Evolutionary conservation across 768 basidiomycete genomes (phyloP).

Genomic region (Mycena rosella): DNA sequence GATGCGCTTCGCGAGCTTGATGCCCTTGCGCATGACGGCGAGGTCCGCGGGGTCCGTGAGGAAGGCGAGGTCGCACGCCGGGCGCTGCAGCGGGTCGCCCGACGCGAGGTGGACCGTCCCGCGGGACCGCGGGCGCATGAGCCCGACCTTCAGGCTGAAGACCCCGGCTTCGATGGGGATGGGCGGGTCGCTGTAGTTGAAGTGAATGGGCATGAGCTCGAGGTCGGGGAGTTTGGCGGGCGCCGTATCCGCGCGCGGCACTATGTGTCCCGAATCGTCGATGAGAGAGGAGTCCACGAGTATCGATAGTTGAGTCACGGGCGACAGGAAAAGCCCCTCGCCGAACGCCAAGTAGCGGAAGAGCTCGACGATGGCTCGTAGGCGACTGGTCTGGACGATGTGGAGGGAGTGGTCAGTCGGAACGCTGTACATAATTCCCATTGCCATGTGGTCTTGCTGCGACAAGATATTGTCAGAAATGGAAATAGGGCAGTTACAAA

Average conservation of each 20-base stretch:
- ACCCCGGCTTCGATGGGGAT: background rate
- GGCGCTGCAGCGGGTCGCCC: background rate
- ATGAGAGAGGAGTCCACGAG: constrained; percentile 2
- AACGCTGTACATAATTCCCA: constrained; percentile 3
- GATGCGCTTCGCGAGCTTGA: background rate
- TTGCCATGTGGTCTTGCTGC: constrained; percentile 7
- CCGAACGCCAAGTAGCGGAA: constrained; percentile 1
- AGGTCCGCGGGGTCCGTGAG: background rate
- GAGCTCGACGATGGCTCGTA: constrained; percentile 2
- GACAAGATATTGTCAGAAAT: background rate
- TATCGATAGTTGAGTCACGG: background rate
- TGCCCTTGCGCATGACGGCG: constrained; percentile 1
- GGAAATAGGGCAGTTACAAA: too few species aligned
- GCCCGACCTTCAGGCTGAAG: background rate
- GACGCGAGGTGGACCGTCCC: constrained; percentile 1
- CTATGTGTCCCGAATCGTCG: background rate
- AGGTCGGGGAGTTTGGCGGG: background rate
- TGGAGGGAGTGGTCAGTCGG: constrained; percentile 2
- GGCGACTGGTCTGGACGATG: background rate
- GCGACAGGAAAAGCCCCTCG: background rate
- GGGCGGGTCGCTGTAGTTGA: constrained; percentile 10
- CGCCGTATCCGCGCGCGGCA: background rate
- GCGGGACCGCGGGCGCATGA: background rate
- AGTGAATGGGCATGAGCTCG: constrained; percentile 8
- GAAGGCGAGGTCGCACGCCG: background rate